Percentiles rank a stretch among this genome's conserved stretches.
Conservation (phyloP, 306 rosid species). For the cucumber (Cucumis sativus) region Cucumber_9930_V3 NC_026660.2:24772001-24772500, state of each 20-base stretch:
- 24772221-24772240: slow-evolving; percentile 31
- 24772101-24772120: slow-evolving; percentile 38
- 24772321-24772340: slow-evolving; percentile 64
- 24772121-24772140: slow-evolving; percentile 22
- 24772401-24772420: slow-evolving; percentile 18
- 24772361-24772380: slow-evolving; percentile 59
- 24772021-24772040: slow-evolving; percentile 10
- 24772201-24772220: slow-evolving; percentile 48
- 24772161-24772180: slow-evolving; percentile 45
- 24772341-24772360: slow-evolving; percentile 63
- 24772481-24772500: background rate
- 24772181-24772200: slow-evolving; percentile 25
- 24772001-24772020: slow-evolving; percentile 54
- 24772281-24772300: slow-evolving; percentile 47
- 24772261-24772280: slow-evolving; percentile 7
- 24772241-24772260: slow-evolving; percentile 50
- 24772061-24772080: slow-evolving; percentile 68
- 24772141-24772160: slow-evolving; percentile 90
- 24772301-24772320: slow-evolving; percentile 52
- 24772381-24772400: slow-evolving; percentile 44
- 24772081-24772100: slow-evolving; percentile 45
- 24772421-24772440: slow-evolving; percentile 54
- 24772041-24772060: slow-evolving; percentile 20
- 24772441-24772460: slow-evolving; percentile 48
- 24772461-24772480: background rate